Evolutionary conservation across 164 flowering plant genomes (phyloP).

Genomic region (Umbellularia californica): DNA sequence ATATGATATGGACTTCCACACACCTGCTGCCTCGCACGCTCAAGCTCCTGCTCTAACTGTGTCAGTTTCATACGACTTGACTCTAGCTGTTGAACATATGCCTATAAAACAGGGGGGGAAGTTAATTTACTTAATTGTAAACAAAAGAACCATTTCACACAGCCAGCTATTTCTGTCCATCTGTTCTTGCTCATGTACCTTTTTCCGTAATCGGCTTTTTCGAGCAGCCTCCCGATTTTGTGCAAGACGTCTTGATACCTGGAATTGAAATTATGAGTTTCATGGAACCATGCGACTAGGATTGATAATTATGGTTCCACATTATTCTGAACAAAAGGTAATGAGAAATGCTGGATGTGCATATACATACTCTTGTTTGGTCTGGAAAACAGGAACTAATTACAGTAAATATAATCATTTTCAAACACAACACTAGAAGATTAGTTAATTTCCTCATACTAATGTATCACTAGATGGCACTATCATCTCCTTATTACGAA

Average conservation of each 20-base stretch:
- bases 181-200: slow-evolving; percentile 34
- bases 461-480: not conserved
- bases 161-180: not conserved
- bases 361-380: not conserved
- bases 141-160: not conserved
- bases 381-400: not conserved
- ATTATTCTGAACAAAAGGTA: not conserved
- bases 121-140: not conserved
- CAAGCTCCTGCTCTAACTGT: slow-evolving; percentile 89
- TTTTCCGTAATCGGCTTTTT: slow-evolving; percentile 90
- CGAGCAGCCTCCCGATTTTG: slow-evolving; percentile 99
- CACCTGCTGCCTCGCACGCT: slow-evolving; percentile 81
- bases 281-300: not conserved
- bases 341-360: not conserved
- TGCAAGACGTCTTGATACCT: slow-evolving; percentile 88
- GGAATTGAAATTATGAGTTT: slow-evolving; percentile 9
- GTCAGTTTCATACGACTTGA: slow-evolving; percentile 71
- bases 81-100: slow-evolving; percentile 92
- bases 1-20: not conserved
- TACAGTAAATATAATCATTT: not conserved
- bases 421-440: not conserved
- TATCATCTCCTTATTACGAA: not conserved
- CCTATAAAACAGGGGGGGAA: slow-evolving; percentile 34
- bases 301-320: not conserved
- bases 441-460: not conserved